Base-by-base conservation (phyloP, 768 basidiomycete species). In the Trametes elegans region DNA sequence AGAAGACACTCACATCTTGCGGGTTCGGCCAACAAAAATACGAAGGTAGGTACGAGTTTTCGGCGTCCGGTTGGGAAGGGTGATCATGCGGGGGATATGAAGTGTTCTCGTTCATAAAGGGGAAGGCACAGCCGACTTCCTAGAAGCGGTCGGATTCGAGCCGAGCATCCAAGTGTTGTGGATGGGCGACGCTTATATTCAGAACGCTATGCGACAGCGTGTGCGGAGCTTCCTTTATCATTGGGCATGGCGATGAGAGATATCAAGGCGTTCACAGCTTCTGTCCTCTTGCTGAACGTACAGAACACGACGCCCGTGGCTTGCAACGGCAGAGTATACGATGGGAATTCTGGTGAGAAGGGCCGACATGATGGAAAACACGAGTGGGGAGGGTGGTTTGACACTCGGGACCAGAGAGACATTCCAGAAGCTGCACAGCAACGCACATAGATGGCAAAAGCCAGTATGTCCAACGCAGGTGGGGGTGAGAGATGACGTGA, bases 261-360 rank as follows among this genome's bases (percentile, higher is more conserved):
- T 32, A 55, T 48, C 49, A 51, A 13, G 29, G 35, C 57, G 9
- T 23, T 49, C 57, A 54, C 57, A 53, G 52, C 57, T 59, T 59
- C 53, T 49, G 52, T 59, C 48, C 38, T 18, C 13, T 28, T 41
- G 47, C 26, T 44, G 55, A n/a, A 27, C 39, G 24, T 38, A 26
- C 26, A 42, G 27, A 36, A 27, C 27, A 36, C 19, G 41, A 44
- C 47, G 28, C 46, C 48, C 19, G 24, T 18, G 35, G 28, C 13
- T 23, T 32, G 49, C 38, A 55, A 36, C 19, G 48, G 38, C 18
- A 18, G 27, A 42, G 24, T 19, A 32, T n/a, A 26, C 27, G n/a
- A 24, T 53, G n/a, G 36, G 52, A 54, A 61, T 55, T 53, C 54
- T 53, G 49, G 54, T 55, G 14, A 39, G 52, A 54, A 54, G 13